Base-by-base conservation (phyloP, 148 eudicot species). In the Fagopyrum esculentum region DNA sequence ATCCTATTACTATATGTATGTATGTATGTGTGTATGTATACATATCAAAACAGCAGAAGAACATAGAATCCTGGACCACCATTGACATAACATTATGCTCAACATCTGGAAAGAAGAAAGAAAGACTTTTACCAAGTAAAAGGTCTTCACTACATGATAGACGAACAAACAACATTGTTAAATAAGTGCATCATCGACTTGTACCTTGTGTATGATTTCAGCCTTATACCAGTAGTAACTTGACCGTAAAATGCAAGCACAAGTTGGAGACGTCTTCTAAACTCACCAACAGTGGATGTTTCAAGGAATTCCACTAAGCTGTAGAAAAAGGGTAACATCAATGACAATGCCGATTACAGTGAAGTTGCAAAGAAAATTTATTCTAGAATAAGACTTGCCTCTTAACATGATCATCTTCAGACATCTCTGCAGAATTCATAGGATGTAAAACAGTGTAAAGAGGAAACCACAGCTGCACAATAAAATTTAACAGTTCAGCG, bases 391-490 rank as follows among this genome's bases (percentile, higher is more conserved):
- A 47, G 48, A 79, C 87, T 71, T 89, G 80, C 98, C 99, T 92
- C 75, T 84, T 86, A 47, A 96, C 84, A 73, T 80, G 81, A 51
- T 80, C 80, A 80, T 87, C 88, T 55, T 84, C 89, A 71, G 74
- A 77, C 61, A 71, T 72, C 80, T 89, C 88, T 29, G 84, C 77
- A 75, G 81, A 66, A 55, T 78, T 78, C 66, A 80, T 78, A 73
- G 80, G 88, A 45, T 80, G 94, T 73, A 96, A 86, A 76, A 96
- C 87, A 22, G 92, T 79, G 77, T 92, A 92, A 71, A 96, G 84
- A 30, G 99, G 98, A 81, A 90, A 96, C 98, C 98, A 96, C 73
- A 96, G 79, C 98, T 93, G 97, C 84, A 84, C 74, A 22, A 73
- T 48, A 12, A 54, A 51, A 66, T 13, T 13, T 9, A 9, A 43